phyloP scores from a whole-genome alignment of 192 early-diverging fungal species.

The Irineochytrium annulatum region DNA sequence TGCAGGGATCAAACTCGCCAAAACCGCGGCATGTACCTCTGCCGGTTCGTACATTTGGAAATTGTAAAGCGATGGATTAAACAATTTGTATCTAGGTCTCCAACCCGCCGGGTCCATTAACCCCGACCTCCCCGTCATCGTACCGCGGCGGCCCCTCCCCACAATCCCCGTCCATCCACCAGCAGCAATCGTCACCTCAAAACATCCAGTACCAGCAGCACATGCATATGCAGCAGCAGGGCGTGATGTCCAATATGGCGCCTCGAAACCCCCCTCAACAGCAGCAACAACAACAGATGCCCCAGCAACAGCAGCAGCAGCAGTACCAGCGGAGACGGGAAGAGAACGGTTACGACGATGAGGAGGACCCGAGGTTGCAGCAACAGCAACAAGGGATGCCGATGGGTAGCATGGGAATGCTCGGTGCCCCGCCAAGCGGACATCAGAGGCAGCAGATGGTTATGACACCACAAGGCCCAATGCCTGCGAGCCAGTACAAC shows the following conservation, averaged over 20 bases:
- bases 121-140: not conserved
- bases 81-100: too few relatives aligned
- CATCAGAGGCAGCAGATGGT: not conserved
- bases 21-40: not conserved
- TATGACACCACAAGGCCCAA: not conserved
- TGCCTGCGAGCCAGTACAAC: not conserved
- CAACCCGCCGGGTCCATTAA: not conserved
- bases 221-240: not conserved
- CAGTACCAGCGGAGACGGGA: not conserved
- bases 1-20: not conserved
- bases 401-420: too few relatives aligned
- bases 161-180: not conserved
- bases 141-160: not conserved
- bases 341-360: constrained; percentile 1
- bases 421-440: too few relatives aligned
- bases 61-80: too few relatives aligned
- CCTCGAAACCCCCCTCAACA: not conserved
- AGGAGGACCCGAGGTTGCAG: constrained; percentile 2
- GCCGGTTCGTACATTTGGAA: not conserved
- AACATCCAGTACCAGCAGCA: not conserved
- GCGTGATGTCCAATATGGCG: not conserved
- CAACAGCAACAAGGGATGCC: not conserved
- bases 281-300: not conserved
- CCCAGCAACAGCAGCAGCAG: not conserved
- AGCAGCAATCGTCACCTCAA: not conserved